A percentile compares a stretch with the other conserved stretches of the same genome.
phyloP scores from a whole-genome alignment of 2,329 filamentous ascomycete genomes.

The Aotearoamyces nothofagi region DNA sequence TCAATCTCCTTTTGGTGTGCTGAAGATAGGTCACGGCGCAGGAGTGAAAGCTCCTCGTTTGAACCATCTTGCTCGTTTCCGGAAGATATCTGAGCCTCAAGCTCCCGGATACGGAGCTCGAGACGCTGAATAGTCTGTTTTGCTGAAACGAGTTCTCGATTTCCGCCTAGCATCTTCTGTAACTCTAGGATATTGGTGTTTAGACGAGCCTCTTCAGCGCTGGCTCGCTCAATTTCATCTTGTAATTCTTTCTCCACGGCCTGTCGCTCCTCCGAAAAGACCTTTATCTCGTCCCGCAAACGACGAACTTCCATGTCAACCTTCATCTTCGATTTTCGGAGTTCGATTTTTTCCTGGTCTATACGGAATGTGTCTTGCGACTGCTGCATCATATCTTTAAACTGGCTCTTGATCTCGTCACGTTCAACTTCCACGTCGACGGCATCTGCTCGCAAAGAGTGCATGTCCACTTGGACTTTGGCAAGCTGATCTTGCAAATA shows the following conservation, averaged over 20 bases:
- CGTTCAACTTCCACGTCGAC: slow-evolving; percentile 47
- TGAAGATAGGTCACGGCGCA: slow-evolving; percentile 46
- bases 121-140: slow-evolving; percentile 49
- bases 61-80: slow-evolving; percentile 25
- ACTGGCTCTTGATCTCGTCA: slow-evolving; percentile 47
- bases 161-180: slow-evolving; percentile 31
- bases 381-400: slow-evolving; percentile 37
- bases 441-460: slow-evolving; percentile 37
- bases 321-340: slow-evolving; percentile 51
- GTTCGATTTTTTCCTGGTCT: slow-evolving; percentile 54
- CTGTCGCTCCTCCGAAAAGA: neutral
- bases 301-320: slow-evolving; percentile 52
- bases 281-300: slow-evolving; percentile 46
- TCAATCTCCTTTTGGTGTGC: slow-evolving; percentile 51
- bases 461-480: slow-evolving; percentile 42
- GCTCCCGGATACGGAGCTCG: slow-evolving; percentile 35
- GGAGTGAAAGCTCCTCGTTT: slow-evolving; percentile 37
- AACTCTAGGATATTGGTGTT: slow-evolving; percentile 30
- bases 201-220: slow-evolving; percentile 13
- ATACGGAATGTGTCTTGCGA: slow-evolving; percentile 43
- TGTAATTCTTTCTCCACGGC: neutral
- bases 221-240: slow-evolving; percentile 3
- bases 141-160: slow-evolving; percentile 30
- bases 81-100: slow-evolving; percentile 24
- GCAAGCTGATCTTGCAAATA: slow-evolving; percentile 46